A percentile compares a stretch with the other conserved stretches of the same genome.
These are phyloP conservation scores for Trypanosoma mega DNA, from an alignment of 208 protist species.

Conservation along the genomic window DNA sequence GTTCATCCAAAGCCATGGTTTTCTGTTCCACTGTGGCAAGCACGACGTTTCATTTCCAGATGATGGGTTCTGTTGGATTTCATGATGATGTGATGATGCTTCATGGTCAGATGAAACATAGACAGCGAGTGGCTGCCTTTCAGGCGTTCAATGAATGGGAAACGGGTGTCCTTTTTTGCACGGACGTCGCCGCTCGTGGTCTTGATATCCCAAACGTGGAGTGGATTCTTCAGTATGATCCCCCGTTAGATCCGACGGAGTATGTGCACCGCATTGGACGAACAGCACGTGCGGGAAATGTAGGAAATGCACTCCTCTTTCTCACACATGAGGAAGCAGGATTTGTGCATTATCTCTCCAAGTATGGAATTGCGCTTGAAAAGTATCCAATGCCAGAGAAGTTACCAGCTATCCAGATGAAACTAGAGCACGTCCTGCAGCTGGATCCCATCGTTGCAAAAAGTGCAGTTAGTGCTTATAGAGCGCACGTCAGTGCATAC, in stretches of 20 bases:
- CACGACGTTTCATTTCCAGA: constrained; percentile 97
- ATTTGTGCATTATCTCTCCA: constrained; percentile 89
- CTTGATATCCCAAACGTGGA: constrained; percentile 95
- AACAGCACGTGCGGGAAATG: constrained; percentile 93
- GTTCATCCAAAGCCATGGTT: constrained; percentile 95
- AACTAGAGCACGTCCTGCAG: constrained; percentile 87
- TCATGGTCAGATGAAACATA: constrained; percentile 95
- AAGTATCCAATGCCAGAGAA: constrained; percentile 69
- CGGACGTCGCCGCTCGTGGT: constrained; percentile 93
- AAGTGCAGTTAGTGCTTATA: constrained; percentile 90
- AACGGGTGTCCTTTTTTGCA: constrained; percentile 94
- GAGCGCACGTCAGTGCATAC: constrained; percentile 92
- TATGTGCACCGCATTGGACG: constrained; percentile 97
- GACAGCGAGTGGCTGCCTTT: constrained; percentile 92
- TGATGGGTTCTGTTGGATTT: constrained; percentile 98
- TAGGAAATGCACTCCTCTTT: constrained; percentile 93
- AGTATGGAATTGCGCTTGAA: constrained; percentile 77
- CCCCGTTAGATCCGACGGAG: constrained; percentile 93
- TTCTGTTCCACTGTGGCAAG: constrained; percentile 97
- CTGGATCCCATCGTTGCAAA: constrained; percentile 86
- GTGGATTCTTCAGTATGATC: constrained; percentile 98
- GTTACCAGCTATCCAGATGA: constrained; percentile 78
- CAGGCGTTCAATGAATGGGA: constrained; percentile 81
- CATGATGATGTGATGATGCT: constrained; percentile 95
- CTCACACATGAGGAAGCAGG: constrained; percentile 87